Base-by-base conservation (phyloP, 2,329 filamentous ascomycete genomes). In the Diaporthe citrichinensis region DNA sequence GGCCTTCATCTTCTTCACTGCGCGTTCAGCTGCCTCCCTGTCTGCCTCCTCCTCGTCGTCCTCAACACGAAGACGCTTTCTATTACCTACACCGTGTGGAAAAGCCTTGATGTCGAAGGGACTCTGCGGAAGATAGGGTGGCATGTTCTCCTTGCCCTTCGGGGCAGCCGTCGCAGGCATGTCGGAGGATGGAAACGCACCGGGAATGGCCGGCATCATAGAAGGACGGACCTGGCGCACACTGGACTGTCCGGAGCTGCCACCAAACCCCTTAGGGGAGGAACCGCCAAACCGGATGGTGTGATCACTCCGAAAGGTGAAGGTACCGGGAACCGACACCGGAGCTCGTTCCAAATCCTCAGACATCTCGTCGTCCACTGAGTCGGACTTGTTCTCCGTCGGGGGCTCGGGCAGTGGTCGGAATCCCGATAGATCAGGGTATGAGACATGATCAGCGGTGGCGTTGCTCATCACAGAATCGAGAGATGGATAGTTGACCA, bases 251-350 rank as follows among this genome's bases (percentile, higher is more conserved):
- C 90, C 91, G 2, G 88, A 85, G 36, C 88, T 88, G 12, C 86
- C 84, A 53, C 91, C 91, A 77, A 93, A 93, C 5, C 88, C 88
- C 49, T 84, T 83, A 0, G 86, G 82, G 3, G 89, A 87, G 61
- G 84, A 82, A 44, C 84, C 82, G 51, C 86, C 87, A 78, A 93
- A 92, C 74, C 86, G 84, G 79, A 93, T 92, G 2, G 91, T 93
- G 78, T 92, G 90, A 77, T 93, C 91, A 78, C 88, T 92, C 61
- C 91, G 90, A 85, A 93, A 93, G 0, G 90, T 92, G 78, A 93
- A 93, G 0, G 88, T 90, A 25, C 91, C 88, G 3, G 91, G 88
- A 7, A 87, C 84, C 2, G 89, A 86, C 14, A 68, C 57, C 15
- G 71, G 61, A 59, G 69, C 62, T 46, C 49, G 62, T 15, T 53